These are phyloP conservation scores for Curvularia eragrostidis DNA, from an alignment of 2,329 filamentous ascomycete genomes.

Conservation along the genomic window DNA sequence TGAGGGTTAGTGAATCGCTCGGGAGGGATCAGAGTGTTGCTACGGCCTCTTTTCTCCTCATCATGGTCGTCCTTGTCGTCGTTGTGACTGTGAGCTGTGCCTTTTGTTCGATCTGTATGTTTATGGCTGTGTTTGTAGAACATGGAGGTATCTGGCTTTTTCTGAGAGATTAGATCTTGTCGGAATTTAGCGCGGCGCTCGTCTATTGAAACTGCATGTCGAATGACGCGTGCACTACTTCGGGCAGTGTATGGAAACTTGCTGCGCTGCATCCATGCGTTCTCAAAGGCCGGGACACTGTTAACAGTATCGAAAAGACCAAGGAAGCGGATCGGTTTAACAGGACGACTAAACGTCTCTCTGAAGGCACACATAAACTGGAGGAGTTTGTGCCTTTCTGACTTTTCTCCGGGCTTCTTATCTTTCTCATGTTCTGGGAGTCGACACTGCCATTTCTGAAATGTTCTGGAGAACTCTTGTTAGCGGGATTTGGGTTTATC, in stretches of 20 bases:
- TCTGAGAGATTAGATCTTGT: conserved; percentile 68
- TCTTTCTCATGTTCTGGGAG: conserved; percentile 36
- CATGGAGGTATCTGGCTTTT: conserved; percentile 39
- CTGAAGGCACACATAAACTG: conserved; percentile 79
- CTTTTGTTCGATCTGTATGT: conserved; percentile 26
- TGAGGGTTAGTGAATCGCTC: conserved; percentile 42
- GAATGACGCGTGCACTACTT: conserved; percentile 64
- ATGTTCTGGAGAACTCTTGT: conserved; percentile 56
- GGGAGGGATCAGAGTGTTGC: conserved; percentile 38
- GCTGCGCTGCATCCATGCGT: conserved; percentile 75
- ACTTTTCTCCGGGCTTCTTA: conserved; percentile 53
- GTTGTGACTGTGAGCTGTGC: conserved; percentile 19
- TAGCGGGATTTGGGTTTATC: background rate
- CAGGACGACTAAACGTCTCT: conserved; percentile 79
- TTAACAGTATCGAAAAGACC: conserved; percentile 86
- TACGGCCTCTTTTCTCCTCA: conserved; percentile 26
- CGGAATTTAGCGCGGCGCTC: conserved; percentile 75
- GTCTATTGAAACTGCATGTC: conserved; percentile 74
- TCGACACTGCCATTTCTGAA: conserved; percentile 74
- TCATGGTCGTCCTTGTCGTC: conserved; percentile 20
- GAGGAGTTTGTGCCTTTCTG: conserved; percentile 68
- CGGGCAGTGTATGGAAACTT: conserved; percentile 73
- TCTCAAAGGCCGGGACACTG: conserved; percentile 78
- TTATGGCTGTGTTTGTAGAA: conserved; percentile 40
- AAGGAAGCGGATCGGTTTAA: conserved; percentile 75